phyloP scores from a whole-genome alignment of 108 stramenopile species.

The Pelagomonas calceolata region DNA sequence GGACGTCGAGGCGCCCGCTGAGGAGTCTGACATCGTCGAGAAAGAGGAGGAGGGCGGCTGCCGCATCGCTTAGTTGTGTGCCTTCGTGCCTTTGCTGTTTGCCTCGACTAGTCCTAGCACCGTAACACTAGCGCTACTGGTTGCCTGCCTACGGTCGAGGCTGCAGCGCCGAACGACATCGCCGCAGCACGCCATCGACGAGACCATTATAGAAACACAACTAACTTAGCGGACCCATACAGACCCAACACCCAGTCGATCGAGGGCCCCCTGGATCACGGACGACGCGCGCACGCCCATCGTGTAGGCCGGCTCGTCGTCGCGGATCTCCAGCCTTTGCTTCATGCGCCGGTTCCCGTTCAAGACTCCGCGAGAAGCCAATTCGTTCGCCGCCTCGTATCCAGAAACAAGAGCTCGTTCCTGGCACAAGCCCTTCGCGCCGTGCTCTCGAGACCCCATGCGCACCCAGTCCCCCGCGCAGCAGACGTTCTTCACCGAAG shows the following conservation, averaged over 20 bases:
- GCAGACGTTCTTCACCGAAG: slow-evolving; percentile 59
- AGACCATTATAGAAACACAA: too few relatives aligned
- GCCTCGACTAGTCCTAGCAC: too few relatives aligned
- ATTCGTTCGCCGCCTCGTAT: slow-evolving; percentile 64
- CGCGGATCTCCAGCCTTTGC: slow-evolving; percentile 43
- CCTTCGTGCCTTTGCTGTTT: too few relatives aligned
- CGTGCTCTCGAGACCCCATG: slow-evolving; percentile 81
- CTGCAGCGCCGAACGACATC: too few relatives aligned
- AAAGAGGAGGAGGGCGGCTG: too few relatives aligned
- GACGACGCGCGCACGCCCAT: slow-evolving; percentile 54
- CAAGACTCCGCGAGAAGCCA: slow-evolving; percentile 25
- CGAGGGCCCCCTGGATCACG: slow-evolving; percentile 55
- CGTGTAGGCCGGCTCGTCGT: slow-evolving; percentile 67
- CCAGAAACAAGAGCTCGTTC: slow-evolving; percentile 80
- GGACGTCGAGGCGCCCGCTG: too few relatives aligned
- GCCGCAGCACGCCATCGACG: too few relatives aligned
- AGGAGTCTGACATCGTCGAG: too few relatives aligned
- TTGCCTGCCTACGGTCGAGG: too few relatives aligned
- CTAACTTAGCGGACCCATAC: not conserved
- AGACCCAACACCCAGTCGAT: not conserved
- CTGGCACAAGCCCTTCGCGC: slow-evolving; percentile 83
- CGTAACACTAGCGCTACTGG: too few relatives aligned
- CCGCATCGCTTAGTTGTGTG: too few relatives aligned
- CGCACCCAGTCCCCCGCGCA: slow-evolving; percentile 85
- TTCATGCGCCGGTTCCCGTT: too few relatives aligned